These are phyloP conservation scores for Thelephora ganbajun DNA, from an alignment of 768 basidiomycete genomes.

Conservation along the genomic window DNA sequence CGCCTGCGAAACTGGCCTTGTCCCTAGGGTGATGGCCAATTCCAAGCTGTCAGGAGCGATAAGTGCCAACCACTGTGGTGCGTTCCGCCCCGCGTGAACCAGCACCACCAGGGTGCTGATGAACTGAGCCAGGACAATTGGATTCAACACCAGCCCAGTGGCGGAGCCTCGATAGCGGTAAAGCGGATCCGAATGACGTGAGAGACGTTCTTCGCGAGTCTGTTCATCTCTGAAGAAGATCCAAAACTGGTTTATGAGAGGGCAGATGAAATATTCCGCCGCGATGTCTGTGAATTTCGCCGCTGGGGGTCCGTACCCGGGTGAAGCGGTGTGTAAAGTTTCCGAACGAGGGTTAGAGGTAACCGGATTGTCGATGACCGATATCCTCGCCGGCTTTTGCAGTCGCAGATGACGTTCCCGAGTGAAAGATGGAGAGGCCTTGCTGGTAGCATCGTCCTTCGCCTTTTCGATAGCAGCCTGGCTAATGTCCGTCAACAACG, in stretches of 20 bases:
- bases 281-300: slow-evolving; percentile 56
- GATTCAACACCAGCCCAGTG: slow-evolving; percentile 70
- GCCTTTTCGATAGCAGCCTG: slow-evolving; percentile 47
- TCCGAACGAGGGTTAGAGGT: slow-evolving; percentile 2
- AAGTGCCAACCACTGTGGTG: slow-evolving; percentile 67
- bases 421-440: slow-evolving; percentile 38
- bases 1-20: slow-evolving; percentile 38
- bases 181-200: slow-evolving; percentile 31
- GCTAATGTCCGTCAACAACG: slow-evolving; percentile 50
- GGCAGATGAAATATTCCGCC: slow-evolving; percentile 79
- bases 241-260: slow-evolving; percentile 92
- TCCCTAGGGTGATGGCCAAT: slow-evolving; percentile 69
- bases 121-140: slow-evolving; percentile 64
- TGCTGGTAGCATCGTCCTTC: slow-evolving; percentile 36
- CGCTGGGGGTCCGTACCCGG: slow-evolving; percentile 2
- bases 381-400: slow-evolving; percentile 30
- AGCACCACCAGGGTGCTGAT: slow-evolving; percentile 66
- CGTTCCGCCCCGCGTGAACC: slow-evolving; percentile 70
- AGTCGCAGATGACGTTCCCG: slow-evolving; percentile 70
- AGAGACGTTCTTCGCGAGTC: slow-evolving; percentile 57
- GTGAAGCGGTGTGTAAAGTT: slow-evolving; percentile 7
- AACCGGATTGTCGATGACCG: slow-evolving; percentile 21
- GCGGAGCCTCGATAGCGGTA: slow-evolving; percentile 58
- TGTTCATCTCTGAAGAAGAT: slow-evolving; percentile 79
- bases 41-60: slow-evolving; percentile 76